Percentiles rank a stretch among this genome's conserved stretches.
Conservation (phyloP, 164 flowering plant species). For the Houttuynia cordata region DNA sequence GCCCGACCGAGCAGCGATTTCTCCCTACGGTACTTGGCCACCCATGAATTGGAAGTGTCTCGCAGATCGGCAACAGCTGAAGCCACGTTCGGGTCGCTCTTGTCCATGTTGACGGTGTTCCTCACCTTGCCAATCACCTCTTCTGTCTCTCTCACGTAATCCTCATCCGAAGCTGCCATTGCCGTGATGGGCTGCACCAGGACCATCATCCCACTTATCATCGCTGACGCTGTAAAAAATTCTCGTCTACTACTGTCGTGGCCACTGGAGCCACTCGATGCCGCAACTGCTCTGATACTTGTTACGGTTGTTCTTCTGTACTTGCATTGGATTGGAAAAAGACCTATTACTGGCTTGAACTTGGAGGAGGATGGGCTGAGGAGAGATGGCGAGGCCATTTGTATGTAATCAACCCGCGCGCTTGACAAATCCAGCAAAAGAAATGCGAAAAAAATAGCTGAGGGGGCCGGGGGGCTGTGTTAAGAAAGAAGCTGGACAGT, state of each 20-base stretch:
- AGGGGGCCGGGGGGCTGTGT: not conserved
- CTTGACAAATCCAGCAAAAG: not conserved
- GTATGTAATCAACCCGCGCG: not conserved
- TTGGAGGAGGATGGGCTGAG: slow-evolving; percentile 52
- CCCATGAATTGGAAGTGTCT: slow-evolving; percentile 82
- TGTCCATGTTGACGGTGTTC: slow-evolving; percentile 55
- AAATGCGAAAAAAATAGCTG: not conserved
- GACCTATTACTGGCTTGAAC: slow-evolving; percentile 20
- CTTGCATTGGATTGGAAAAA: slow-evolving; percentile 22
- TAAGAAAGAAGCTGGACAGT: not conserved
- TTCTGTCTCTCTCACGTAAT: slow-evolving; percentile 66
- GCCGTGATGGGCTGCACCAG: slow-evolving; percentile 23
- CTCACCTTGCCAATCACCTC: slow-evolving; percentile 74
- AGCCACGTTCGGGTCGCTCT: slow-evolving; percentile 59
- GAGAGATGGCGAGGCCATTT: slow-evolving; percentile 60
- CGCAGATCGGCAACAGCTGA: slow-evolving; percentile 64
- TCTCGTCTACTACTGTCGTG: slow-evolving; percentile 34
- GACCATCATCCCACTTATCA: slow-evolving; percentile 9
- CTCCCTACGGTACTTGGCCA: slow-evolving; percentile 93
- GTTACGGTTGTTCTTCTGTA: slow-evolving; percentile 13
- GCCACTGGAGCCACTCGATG: slow-evolving; percentile 2
- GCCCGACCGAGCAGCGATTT: slow-evolving; percentile 57
- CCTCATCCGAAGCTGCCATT: slow-evolving; percentile 52
- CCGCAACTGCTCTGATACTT: slow-evolving; percentile 7
- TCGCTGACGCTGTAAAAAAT: slow-evolving; percentile 11